Evolutionary conservation across 345 rosid genomes (phyloP), one percentile per base, ranked within the genome.

Genomic region (Eucalyptus caleyi): DNA sequence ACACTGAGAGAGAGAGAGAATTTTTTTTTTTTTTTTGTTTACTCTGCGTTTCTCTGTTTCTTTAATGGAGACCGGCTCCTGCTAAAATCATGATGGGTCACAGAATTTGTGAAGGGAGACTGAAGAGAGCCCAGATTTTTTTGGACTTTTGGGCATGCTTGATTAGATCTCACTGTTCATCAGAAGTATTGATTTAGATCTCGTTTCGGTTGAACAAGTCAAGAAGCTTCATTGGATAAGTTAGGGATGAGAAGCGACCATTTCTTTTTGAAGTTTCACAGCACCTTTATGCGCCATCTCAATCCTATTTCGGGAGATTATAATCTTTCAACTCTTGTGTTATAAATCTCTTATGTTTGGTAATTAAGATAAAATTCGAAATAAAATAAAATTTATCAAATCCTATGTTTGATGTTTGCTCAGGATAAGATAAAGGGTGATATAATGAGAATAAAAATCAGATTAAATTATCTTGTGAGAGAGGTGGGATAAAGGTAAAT

Each of bases 391-490:
- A 51, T 18, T 18, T 18, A 7, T 7, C 23, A 51, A 16, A 51
- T 51, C 1, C 1, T 18, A 0, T 51, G 3, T 51, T 51, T 51
- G 1, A 3, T 51, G 0, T 7, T 0, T 18, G 0, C 4, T 51
- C 1, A 7, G 0, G 4, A 51, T 51, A 51, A 51, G 9, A 51
- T 51, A 51, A 51, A 51, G 0, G 4, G 54, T 51, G 2, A 51
- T 51, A 51, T 51, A 16, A 51, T 50, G 3, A 3, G 2, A 1
- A 16, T 50, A 50, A 6, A 50, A 16, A 16, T 51, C 1, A 18
- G 23, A 18, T 51, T 51, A 51, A 7, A 18, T 18, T 51, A 51
- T 51, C 9, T 51, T 7, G 1, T 51, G 23, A 0, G 0, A 51
- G 0, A 51, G 1, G 2, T 51, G 1, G 1, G 2, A 51, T 51